These are phyloP conservation scores for Pythium phragmiticola DNA, from an alignment of 352 stramenopile genomes.

Conservation along the genomic window DNA sequence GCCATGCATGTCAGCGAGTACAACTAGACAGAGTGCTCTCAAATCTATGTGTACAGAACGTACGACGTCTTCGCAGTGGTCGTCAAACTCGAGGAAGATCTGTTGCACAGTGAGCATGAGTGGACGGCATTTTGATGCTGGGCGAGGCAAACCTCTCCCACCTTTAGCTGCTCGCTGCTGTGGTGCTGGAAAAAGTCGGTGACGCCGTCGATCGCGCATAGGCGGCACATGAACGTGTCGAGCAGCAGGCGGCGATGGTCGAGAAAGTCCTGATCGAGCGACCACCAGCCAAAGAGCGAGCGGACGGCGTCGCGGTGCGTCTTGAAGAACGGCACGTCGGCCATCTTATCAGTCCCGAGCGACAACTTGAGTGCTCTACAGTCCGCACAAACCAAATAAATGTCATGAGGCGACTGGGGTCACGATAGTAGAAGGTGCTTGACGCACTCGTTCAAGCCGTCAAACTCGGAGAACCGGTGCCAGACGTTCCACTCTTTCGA, in stretches of 20 bases:
- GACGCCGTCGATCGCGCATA: slow-evolving; percentile 39
- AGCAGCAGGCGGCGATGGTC: slow-evolving; percentile 51
- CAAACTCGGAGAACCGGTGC: slow-evolving; percentile 66
- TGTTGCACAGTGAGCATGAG: slow-evolving; percentile 9
- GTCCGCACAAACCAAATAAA: neutral
- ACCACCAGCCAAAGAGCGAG: slow-evolving; percentile 44
- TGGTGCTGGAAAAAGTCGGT: slow-evolving; percentile 68
- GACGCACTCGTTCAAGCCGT: slow-evolving; percentile 50
- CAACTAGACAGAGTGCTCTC: neutral
- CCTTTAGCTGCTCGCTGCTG: slow-evolving; percentile 45
- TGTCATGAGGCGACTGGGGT: neutral
- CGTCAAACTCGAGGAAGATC: slow-evolving; percentile 62
- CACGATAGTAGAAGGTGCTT: neutral
- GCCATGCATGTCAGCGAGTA: too few relatives aligned
- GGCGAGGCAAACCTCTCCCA: slow-evolving; percentile 2
- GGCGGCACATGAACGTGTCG: slow-evolving; percentile 47
- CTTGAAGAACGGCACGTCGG: slow-evolving; percentile 51
- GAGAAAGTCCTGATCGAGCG: slow-evolving; percentile 57
- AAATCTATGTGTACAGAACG: slow-evolving; percentile 9
- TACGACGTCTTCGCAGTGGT: slow-evolving; percentile 61
- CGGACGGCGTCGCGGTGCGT: slow-evolving; percentile 50
- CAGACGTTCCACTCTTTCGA: slow-evolving; percentile 66
- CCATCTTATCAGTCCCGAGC: slow-evolving; percentile 41
- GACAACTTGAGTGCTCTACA: slow-evolving; percentile 39
- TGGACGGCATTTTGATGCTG: too few relatives aligned